These are phyloP conservation scores for Periglandula ipomoeae DNA, from an alignment of 2,329 filamentous ascomycete genomes.

Conservation along the genomic window DNA sequence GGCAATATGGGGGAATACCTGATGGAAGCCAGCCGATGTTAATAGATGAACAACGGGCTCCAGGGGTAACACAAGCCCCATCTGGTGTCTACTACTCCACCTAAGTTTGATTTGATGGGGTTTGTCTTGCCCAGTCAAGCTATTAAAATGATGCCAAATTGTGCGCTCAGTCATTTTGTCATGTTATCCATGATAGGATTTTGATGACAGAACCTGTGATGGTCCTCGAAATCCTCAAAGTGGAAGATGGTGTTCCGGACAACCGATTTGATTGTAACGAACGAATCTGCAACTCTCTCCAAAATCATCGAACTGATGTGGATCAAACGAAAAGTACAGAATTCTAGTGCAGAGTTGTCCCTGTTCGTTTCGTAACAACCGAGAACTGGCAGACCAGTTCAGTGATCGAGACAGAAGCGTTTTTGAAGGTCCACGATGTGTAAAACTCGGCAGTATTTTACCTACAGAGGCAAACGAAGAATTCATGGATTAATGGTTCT, in stretches of 20 bases:
- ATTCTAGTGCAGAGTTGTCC: too few species aligned
- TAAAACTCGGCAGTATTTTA: not conserved
- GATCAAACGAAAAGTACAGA: too few species aligned
- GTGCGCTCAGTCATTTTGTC: not conserved
- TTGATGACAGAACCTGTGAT: not conserved
- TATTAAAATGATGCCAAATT: conserved; percentile 1
- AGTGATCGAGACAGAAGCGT: too few species aligned
- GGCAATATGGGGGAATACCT: conserved; percentile 24
- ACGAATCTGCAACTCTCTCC: not conserved
- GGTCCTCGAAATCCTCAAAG: not conserved
- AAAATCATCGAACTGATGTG: too few species aligned
- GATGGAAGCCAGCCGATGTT: conserved; percentile 8
- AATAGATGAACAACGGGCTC: conserved; percentile 10
- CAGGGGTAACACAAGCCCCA: conserved; percentile 9
- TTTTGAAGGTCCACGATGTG: too few species aligned
- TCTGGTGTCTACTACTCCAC: conserved; percentile 13
- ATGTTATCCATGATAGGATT: not conserved
- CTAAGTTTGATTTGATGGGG: conserved; percentile 10
- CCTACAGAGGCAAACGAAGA: not conserved
- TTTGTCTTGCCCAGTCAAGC: not conserved
- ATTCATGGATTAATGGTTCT: not conserved
- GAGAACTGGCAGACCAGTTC: too few species aligned
- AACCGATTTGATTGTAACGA: not conserved
- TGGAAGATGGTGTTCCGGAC: not conserved
- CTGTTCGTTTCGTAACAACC: too few species aligned